Conservation (phyloP, 805 yeast species). For the Yamadazyma sp. region DNA sequence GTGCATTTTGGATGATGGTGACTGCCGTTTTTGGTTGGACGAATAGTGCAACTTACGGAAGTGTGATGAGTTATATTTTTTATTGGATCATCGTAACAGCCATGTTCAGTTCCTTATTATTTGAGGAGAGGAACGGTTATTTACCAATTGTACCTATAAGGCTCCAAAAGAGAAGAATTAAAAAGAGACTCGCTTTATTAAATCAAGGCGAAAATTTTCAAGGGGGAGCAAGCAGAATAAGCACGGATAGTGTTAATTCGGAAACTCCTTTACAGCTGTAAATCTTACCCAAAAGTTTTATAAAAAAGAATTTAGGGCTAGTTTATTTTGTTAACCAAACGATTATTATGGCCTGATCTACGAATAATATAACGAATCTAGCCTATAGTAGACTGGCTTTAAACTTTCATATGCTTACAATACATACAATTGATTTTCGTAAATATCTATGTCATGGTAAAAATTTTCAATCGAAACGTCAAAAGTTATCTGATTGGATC, state of each 20-base stretch:
- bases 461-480: background rate
- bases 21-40: constrained; percentile 94
- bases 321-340: background rate
- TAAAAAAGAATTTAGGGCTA: background rate
- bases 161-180: constrained; percentile 57
- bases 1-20: constrained; percentile 74
- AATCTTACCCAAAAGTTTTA: no score
- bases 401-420: background rate
- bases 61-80: constrained; percentile 65
- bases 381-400: background rate
- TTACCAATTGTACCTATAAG: constrained; percentile 59
- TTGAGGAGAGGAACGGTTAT: constrained; percentile 56
- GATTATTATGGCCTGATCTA: background rate
- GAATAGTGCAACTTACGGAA: constrained; percentile 87
- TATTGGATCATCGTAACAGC: constrained; percentile 64
- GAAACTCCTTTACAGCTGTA: constrained; percentile 10
- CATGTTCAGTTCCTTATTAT: constrained; percentile 37
- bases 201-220: no score
- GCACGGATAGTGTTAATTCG: constrained; percentile 14
- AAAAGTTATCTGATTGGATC: constrained; percentile 9
- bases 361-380: background rate
- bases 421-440: no score
- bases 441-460: no score
- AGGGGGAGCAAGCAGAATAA: constrained; percentile 3
- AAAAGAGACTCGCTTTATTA: constrained; percentile 24